phyloP scores from a whole-genome alignment of 208 protist genomes.

The Ichthyophonus hoferi region DNA sequence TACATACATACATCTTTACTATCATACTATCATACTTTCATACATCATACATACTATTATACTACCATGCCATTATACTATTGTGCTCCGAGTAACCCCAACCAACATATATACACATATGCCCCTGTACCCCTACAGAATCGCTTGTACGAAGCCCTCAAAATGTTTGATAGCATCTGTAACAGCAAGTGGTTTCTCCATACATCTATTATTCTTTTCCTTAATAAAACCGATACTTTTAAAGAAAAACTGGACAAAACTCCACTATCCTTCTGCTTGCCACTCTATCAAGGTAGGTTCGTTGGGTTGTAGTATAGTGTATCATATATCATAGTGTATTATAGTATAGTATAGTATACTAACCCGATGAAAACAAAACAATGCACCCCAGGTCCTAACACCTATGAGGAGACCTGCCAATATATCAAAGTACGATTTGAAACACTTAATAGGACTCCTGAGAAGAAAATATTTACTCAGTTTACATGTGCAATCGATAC shows the following conservation, averaged over 20 bases:
- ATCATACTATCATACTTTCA: no score
- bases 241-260: slow-evolving; percentile 64
- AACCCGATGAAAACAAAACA: no score
- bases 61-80: no score
- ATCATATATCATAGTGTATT: background rate
- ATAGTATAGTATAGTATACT: no score
- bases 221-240: slow-evolving; percentile 78
- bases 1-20: no score
- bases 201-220: slow-evolving; percentile 71
- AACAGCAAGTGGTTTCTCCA: slow-evolving; percentile 66
- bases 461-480: slow-evolving; percentile 63
- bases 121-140: no score
- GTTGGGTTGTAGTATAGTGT: no score
- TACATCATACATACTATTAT: no score
- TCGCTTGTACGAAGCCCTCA: slow-evolving; percentile 70
- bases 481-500: slow-evolving; percentile 70
- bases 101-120: no score
- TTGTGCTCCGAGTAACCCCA: no score
- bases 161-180: slow-evolving; percentile 75
- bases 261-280: slow-evolving; percentile 60
- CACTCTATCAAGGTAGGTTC: slow-evolving; percentile 69
- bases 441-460: slow-evolving; percentile 41
- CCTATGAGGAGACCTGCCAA: slow-evolving; percentile 11
- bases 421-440: slow-evolving; percentile 63
- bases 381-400: no score